Conservation (phyloP, 768 basidiomycete genomes). For the Pholiota microspora region DNA sequence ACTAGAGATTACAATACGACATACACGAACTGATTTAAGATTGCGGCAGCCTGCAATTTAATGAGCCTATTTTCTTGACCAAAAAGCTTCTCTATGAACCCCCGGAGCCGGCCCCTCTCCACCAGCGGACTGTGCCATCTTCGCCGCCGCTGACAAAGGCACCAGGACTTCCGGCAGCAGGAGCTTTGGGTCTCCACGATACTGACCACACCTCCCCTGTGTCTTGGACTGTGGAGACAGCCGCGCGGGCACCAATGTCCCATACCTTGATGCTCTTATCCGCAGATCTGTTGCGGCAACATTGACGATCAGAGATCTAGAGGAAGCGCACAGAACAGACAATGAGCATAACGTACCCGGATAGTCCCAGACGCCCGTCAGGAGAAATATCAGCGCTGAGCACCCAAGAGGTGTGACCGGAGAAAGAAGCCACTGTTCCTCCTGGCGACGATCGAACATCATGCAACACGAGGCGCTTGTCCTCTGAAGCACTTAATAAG, state of each 20-base stretch:
- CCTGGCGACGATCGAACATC: conserved; percentile 81
- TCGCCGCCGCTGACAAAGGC: conserved; percentile 76
- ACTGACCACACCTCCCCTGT: conserved; percentile 84
- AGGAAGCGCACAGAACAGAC: neutral
- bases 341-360: conserved; percentile 56
- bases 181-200: conserved; percentile 69
- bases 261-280: conserved; percentile 87
- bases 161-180: conserved; percentile 53
- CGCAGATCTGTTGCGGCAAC: conserved; percentile 54
- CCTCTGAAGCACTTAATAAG: conserved; percentile 88
- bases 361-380: conserved; percentile 75
- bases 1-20: neutral
- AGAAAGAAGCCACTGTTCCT: conserved; percentile 81
- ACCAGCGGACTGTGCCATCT: conserved; percentile 75
- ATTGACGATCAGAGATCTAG: conserved; percentile 4
- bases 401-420: conserved; percentile 92
- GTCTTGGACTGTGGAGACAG: conserved; percentile 77
- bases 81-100: conserved; percentile 7
- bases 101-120: conserved; percentile 62
- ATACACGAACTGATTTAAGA: no score
- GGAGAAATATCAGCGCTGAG: conserved; percentile 80
- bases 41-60: neutral
- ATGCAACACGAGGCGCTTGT: conserved; percentile 87
- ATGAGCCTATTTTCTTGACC: neutral
- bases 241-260: conserved; percentile 74